Base-by-base conservation (phyloP, 768 basidiomycete genomes). In the Boletus insuetus region DNA sequence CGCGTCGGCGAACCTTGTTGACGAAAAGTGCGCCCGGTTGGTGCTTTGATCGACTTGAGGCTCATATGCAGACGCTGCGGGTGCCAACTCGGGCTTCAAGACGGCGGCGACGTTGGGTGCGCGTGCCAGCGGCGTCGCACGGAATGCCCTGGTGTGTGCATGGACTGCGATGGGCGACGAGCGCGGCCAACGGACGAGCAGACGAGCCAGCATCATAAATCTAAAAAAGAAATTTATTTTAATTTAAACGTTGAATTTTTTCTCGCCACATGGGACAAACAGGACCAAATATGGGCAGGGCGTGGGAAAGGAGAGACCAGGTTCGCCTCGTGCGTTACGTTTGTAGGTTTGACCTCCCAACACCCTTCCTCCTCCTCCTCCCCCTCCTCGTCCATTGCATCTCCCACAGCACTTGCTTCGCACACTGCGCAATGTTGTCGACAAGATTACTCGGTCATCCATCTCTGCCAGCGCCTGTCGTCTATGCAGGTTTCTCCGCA, bases 391-490 rank as follows among this genome's bases (percentile, higher is more conserved):
- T 69, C 64, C 55, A 45, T 51, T 52, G 31, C 53, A 55, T 51
- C 38, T 46, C 20, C n/a, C 39, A 29, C 55, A 49, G 38, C 37
- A 10, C 50, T 35, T 6, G 42, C 42, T 22, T 26, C 39, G 39
- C 54, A 58, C 39, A 49, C 43, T 43, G 16, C 22, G 31, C 37
- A 61, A 83, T 84, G 82, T 74, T 82, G 29, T 68, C 83, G 13
- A 67, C 81, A 55, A 79, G 83, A 75, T 72, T 81, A 14, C 84
- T 85, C 60, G 74, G 75, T 3, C 83, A 85, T 59, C 82, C 82
- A 14, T 81, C 86, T 14, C 71, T 91, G 1, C 89, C 88, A 29
- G 86, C 89, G 5, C 86, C 89, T 52, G 86, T 85, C 40, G 76
- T 87, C 31, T 86, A 89, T 59, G 82, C 84, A 37, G 81, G 84